These are phyloP conservation scores for Fusarium algeriense DNA, from an alignment of 2,329 filamentous ascomycete species.

Conservation along the genomic window DNA sequence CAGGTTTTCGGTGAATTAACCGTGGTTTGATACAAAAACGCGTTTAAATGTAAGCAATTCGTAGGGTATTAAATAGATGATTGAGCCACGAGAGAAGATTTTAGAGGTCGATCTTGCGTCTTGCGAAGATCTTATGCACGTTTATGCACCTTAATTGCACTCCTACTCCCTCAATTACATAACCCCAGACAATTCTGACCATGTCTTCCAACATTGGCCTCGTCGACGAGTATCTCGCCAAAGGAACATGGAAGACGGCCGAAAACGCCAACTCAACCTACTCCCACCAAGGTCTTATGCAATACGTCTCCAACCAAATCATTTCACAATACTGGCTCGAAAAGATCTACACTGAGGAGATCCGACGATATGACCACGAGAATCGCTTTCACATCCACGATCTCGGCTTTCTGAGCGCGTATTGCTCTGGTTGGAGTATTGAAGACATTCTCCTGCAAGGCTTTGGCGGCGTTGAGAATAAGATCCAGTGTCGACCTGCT, in stretches of 20 bases:
- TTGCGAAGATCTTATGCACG: not conserved
- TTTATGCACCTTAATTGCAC: too few species aligned
- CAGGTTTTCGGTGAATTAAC: not conserved
- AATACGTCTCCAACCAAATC: slow-evolving; percentile 44
- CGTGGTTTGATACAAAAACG: not conserved
- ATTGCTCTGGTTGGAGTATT: slow-evolving; percentile 45
- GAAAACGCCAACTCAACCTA: slow-evolving; percentile 46
- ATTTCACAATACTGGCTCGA: slow-evolving; percentile 44
- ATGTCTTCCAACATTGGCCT: slow-evolving; percentile 31
- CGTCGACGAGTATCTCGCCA: slow-evolving; percentile 41
- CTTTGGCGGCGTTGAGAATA: slow-evolving; percentile 43
- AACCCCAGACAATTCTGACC: not conserved
- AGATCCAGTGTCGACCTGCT: slow-evolving; percentile 43
- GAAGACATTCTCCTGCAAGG: slow-evolving; percentile 44
- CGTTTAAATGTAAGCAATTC: slow-evolving; percentile 4
- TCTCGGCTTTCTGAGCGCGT: slow-evolving; percentile 42
- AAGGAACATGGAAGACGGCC: slow-evolving; percentile 40
- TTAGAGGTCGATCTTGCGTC: not conserved
- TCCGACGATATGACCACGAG: slow-evolving; percentile 29
- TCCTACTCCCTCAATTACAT: rapidly evolving
- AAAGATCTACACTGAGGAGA: slow-evolving; percentile 40
- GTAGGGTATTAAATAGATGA: not conserved
- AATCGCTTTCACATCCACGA: slow-evolving; percentile 46
- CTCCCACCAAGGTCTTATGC: slow-evolving; percentile 44
- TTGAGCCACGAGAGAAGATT: rapidly evolving